These are phyloP conservation scores for Castanea sativa DNA, from an alignment of 306 rosid genomes.

Conservation along the genomic window DNA sequence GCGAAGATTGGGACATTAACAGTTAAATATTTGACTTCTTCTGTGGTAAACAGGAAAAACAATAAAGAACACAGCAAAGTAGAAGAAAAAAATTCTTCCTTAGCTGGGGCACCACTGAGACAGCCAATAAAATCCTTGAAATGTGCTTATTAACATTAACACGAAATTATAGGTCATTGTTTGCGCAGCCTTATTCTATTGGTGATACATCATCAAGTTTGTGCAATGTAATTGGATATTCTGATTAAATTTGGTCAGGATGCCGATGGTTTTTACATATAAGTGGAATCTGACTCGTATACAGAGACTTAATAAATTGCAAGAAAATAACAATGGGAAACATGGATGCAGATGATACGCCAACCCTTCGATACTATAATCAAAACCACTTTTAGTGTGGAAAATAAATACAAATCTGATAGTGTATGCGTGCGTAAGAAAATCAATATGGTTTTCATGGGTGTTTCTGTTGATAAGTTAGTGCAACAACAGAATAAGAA, in stretches of 20 bases:
- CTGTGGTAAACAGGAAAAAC: constrained; percentile 24
- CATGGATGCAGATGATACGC: constrained; percentile 29
- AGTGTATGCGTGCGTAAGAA: constrained; percentile 49
- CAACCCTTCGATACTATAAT: constrained; percentile 4
- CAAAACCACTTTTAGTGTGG: constrained; percentile 13
- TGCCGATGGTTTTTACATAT: constrained; percentile 27
- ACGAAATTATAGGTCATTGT: constrained; percentile 26
- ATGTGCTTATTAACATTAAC: constrained; percentile 34
- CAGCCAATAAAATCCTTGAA: constrained; percentile 40
- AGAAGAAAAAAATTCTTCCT: constrained; percentile 4
- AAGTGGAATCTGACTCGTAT: constrained; percentile 73
- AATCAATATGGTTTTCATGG: constrained; percentile 32
- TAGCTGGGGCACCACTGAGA: constrained; percentile 15
- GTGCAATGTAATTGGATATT: constrained; percentile 19
- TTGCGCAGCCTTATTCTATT: constrained; percentile 19
- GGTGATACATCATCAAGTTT: constrained; percentile 21
- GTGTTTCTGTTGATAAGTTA: constrained; percentile 66
- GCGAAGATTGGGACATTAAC: constrained; percentile 39
- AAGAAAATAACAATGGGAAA: constrained; percentile 15
- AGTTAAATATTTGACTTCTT: constrained; percentile 33
- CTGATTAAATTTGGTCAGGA: constrained; percentile 31
- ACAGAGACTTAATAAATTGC: constrained; percentile 26
- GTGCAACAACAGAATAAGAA: constrained; percentile 62
- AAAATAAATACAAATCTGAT: not conserved
- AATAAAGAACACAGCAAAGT: not conserved